Evolutionary conservation across 2,329 filamentous ascomycete species (phyloP).

Genomic region (Fusarium robinianum): DNA sequence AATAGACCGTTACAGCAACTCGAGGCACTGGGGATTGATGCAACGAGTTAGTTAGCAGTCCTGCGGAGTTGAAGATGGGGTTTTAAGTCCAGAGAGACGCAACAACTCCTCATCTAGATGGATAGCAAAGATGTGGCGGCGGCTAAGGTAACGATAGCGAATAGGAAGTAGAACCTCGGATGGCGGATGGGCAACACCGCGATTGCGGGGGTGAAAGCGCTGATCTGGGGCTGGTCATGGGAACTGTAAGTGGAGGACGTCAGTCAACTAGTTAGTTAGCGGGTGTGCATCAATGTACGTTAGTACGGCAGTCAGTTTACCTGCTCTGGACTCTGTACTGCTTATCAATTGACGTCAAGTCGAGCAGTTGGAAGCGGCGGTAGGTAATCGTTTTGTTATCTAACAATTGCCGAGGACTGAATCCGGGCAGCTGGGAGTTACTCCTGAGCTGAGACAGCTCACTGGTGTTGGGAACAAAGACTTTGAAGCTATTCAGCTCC

Average conservation of each 20-base stretch:
- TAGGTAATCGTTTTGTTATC: no score
- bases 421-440: no score
- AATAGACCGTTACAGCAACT: neutral
- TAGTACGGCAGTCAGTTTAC: no score
- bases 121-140: constrained; percentile 16
- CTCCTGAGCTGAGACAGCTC: neutral
- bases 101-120: constrained; percentile 6
- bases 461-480: no score
- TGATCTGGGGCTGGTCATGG: constrained; percentile 26
- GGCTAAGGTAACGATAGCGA: constrained; percentile 18
- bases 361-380: no score
- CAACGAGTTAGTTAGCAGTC: neutral
- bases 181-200: constrained; percentile 23
- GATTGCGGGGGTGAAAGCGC: constrained; percentile 27
- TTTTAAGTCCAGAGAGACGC: constrained; percentile 5
- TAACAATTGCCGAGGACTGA: no score
- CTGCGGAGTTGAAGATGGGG: constrained; percentile 3
- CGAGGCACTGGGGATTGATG: neutral
- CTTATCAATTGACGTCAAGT: no score
- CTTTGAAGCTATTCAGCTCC: neutral
- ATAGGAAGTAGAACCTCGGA: constrained; percentile 20
- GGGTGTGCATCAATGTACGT: no score
- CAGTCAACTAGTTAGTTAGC: neutral
- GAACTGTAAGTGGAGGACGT: constrained; percentile 30
- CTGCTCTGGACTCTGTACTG: no score